Percentiles rank a stretch among this genome's conserved stretches.
phyloP scores from a whole-genome alignment of 495 filamentous ascomycete genomes.

The Letharia lupina region DNA sequence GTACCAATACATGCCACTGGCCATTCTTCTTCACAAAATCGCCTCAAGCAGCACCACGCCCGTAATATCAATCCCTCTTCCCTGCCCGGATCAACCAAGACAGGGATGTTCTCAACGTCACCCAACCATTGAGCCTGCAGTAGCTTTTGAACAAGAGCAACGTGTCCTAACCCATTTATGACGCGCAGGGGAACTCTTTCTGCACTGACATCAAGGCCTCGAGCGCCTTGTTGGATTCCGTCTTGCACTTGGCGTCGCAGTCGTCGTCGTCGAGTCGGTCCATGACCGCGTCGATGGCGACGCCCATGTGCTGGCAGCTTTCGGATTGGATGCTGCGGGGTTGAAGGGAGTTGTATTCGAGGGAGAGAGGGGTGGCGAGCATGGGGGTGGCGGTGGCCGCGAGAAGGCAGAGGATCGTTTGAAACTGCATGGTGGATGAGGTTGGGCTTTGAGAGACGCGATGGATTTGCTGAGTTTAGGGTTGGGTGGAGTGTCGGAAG shows the following conservation, averaged over 20 bases:
- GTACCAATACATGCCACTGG: not conserved
- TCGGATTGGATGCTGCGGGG: not conserved
- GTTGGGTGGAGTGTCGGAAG: not conserved
- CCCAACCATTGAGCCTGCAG: not conserved
- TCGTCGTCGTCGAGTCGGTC: not conserved
- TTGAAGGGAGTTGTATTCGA: not conserved
- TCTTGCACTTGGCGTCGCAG: not conserved
- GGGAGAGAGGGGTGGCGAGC: not conserved
- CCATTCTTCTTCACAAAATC: not conserved
- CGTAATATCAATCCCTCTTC: not conserved
- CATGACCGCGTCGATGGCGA: not conserved
- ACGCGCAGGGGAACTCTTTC: not conserved
- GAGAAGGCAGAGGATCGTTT: not conserved
- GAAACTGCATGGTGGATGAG: not conserved
- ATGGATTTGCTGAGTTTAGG: not conserved
- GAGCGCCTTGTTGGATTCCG: not conserved
- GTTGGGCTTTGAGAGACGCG: not conserved
- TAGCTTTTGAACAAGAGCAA: not conserved
- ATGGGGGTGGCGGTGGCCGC: not conserved
- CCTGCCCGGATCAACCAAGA: not conserved
- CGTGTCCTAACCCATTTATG: not conserved
- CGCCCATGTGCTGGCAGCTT: not conserved
- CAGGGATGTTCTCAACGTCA: not conserved
- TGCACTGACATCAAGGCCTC: not conserved
- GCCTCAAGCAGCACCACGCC: not conserved